phyloP scores from a whole-genome alignment of 345 rosid genomes.

The Diplotaxis tenuifolia region DNA sequence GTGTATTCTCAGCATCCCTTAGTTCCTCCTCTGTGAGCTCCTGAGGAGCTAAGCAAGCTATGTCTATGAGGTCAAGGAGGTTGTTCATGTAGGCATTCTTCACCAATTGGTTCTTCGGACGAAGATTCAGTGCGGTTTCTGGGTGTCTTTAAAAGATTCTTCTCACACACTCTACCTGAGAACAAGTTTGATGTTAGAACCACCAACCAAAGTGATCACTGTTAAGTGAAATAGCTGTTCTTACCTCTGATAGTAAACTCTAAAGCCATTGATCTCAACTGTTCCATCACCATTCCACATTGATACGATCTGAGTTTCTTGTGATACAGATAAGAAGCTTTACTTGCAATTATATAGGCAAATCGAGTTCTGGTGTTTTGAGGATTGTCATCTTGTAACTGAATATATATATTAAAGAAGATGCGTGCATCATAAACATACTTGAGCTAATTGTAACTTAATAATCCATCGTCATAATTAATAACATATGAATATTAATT shows the following conservation, averaged over 20 bases:
- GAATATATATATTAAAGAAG: slow-evolving; percentile 16
- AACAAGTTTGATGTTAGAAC: neutral
- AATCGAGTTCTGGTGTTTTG: neutral
- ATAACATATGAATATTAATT: neutral
- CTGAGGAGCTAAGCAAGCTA: slow-evolving; percentile 28
- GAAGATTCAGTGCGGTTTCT: slow-evolving; percentile 18
- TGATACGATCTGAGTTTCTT: neutral
- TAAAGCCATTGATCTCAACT: slow-evolving; percentile 31
- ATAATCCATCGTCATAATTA: slow-evolving; percentile 8
- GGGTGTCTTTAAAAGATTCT: slow-evolving; percentile 35
- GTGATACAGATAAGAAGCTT: slow-evolving; percentile 1
- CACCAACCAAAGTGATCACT: neutral
- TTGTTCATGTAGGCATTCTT: no score
- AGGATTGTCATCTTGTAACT: slow-evolving; percentile 3
- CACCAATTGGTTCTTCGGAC: slow-evolving; percentile 27
- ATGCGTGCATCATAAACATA: no score
- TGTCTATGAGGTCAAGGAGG: slow-evolving; percentile 28
- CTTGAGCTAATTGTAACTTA: slow-evolving; percentile 25
- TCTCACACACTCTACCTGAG: slow-evolving; percentile 25
- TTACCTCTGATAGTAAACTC: slow-evolving; percentile 32
- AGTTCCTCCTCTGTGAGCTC: slow-evolving; percentile 31
- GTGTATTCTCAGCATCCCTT: slow-evolving; percentile 15
- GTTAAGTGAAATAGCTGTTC: neutral
- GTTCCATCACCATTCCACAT: slow-evolving; percentile 41
- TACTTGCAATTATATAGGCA: neutral